Conservation (phyloP, 768 basidiomycete species). For the Xerocomus potaroensis region DNA sequence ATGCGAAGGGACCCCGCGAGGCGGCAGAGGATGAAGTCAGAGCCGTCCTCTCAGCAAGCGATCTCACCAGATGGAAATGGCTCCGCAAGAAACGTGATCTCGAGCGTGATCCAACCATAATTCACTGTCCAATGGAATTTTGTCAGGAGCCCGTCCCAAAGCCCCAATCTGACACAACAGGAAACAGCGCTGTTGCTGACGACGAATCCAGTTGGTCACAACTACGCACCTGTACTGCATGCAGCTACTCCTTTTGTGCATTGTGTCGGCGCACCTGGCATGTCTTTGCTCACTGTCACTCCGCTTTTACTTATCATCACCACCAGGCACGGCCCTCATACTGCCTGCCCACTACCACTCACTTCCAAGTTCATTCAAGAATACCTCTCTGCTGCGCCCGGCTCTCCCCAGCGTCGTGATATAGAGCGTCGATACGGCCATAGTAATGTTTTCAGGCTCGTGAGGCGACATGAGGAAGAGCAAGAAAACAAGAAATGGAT, state of each 20-base stretch:
- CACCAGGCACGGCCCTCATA: conserved; percentile 76
- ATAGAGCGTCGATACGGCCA: conserved; percentile 68
- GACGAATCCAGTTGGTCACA: conserved; percentile 68
- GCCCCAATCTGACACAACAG: conserved; percentile 33
- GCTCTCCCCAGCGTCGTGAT: conserved; percentile 41
- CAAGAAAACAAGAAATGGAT: conserved; percentile 74
- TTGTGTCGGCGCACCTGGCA: conserved; percentile 82
- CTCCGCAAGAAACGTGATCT: conserved; percentile 65
- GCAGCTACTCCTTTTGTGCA: conserved; percentile 77
- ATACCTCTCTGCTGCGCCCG: conserved; percentile 57
- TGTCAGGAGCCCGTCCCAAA: conserved; percentile 79
- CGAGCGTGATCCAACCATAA: conserved; percentile 76
- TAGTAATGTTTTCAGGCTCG: conserved; percentile 55
- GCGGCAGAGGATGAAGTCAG: conserved; percentile 71
- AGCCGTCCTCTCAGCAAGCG: conserved; percentile 60
- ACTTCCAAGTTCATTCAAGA: conserved; percentile 63
- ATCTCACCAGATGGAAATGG: conserved; percentile 73
- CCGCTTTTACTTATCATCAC: conserved; percentile 6
- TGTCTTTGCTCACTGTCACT: conserved; percentile 8
- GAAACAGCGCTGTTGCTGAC: conserved; percentile 28
- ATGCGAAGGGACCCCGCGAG: conserved; percentile 35
- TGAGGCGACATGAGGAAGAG: conserved; percentile 65
- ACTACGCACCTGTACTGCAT: conserved; percentile 66
- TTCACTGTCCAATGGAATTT: conserved; percentile 73
- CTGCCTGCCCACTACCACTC: conserved; percentile 62